These are phyloP conservation scores for Chalciporus pseudorubinellus DNA, from an alignment of 768 basidiomycete genomes.

Conservation along the genomic window DNA sequence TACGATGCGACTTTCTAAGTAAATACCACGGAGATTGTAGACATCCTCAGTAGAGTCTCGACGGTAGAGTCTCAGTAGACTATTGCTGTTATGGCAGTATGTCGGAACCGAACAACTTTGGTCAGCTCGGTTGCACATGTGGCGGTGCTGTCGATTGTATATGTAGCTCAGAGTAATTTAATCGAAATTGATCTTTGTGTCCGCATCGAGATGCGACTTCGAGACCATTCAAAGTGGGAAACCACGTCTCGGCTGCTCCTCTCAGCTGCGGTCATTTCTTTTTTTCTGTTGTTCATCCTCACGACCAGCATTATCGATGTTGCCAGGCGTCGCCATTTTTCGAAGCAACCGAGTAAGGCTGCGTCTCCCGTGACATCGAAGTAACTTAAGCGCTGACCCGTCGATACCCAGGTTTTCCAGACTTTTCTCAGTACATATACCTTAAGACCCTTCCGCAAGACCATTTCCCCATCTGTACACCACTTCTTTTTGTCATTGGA, in stretches of 20 bases:
- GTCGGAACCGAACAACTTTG: no score
- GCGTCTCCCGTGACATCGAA: not conserved
- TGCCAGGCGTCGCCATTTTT: not conserved
- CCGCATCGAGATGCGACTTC: not conserved
- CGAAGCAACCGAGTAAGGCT: constrained; percentile 18
- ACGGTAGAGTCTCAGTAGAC: no score
- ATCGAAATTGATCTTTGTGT: not conserved
- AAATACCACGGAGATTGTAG: no score
- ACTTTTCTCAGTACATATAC: constrained; percentile 52
- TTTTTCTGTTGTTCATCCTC: constrained; percentile 46
- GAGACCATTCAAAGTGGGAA: not conserved
- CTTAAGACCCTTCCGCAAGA: constrained; percentile 42
- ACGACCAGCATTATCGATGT: constrained; percentile 30
- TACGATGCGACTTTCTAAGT: not conserved
- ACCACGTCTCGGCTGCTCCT: constrained; percentile 11
- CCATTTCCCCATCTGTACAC: constrained; percentile 56
- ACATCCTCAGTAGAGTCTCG: no score
- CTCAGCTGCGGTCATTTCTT: constrained; percentile 36
- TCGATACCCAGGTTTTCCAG: constrained; percentile 35
- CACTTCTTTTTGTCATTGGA: not conserved
- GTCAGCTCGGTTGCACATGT: not conserved
- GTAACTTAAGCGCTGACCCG: not conserved
- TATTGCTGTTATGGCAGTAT: no score
- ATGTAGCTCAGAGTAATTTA: no score
- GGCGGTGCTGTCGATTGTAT: not conserved